Conservation (phyloP, 2,329 filamentous ascomycete genomes). For the Ramichloridium luteum region DNA sequence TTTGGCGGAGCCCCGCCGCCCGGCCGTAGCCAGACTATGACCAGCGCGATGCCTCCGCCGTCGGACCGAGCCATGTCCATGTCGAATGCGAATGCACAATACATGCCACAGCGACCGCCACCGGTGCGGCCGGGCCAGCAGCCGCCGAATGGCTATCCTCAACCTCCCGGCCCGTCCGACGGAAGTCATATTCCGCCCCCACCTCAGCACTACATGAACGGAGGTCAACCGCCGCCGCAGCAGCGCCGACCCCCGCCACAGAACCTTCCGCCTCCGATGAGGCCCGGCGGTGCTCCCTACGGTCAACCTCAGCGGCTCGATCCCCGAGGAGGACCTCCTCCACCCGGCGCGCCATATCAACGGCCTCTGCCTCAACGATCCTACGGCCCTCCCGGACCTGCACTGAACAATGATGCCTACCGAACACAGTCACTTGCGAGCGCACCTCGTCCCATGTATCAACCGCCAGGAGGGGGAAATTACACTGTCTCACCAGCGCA, state of each 20-base stretch:
- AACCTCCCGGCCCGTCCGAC: conserved; percentile 16
- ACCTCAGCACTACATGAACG: conserved; percentile 16
- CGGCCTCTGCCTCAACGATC: conserved; percentile 24
- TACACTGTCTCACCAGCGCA: conserved; percentile 52
- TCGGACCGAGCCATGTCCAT: conserved; percentile 65
- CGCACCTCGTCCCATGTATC: conserved; percentile 59
- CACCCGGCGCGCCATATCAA: conserved; percentile 35
- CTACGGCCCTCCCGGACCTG: conserved; percentile 34
- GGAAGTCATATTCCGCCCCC: conserved; percentile 24
- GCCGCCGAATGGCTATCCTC: conserved; percentile 29
- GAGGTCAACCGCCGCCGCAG: conserved; percentile 25
- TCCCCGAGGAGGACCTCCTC: conserved; percentile 40
- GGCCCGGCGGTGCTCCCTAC: conserved; percentile 56
- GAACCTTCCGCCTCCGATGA: conserved; percentile 47
- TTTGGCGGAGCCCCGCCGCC: conserved; percentile 79
- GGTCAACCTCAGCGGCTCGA: conserved; percentile 61
- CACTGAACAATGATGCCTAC: conserved; percentile 73
- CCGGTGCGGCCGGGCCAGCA: conserved; percentile 39
- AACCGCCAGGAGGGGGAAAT: conserved; percentile 49
- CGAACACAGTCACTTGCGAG: conserved; percentile 87
- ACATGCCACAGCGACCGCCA: conserved; percentile 49
- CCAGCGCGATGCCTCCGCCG: conserved; percentile 52
- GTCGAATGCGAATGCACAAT: conserved; percentile 31
- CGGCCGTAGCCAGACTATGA: conserved; percentile 92
- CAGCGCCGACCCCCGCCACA: conserved; percentile 29